Conservation (phyloP, 1,139 yeast species). For the Yamadazyma diospyri region DNA sequence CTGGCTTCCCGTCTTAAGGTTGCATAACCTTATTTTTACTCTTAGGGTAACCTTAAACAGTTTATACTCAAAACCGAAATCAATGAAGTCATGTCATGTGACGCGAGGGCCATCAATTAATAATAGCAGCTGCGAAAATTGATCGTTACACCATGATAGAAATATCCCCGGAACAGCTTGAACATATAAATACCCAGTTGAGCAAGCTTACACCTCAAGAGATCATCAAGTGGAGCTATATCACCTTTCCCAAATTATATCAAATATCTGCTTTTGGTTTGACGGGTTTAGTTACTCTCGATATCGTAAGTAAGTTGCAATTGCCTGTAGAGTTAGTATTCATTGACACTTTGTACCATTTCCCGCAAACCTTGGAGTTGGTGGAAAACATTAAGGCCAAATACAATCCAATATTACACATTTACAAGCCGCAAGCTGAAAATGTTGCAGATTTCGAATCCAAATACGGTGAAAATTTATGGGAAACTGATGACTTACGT, state of each 20-base stretch:
- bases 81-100: no score
- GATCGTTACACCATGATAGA: no score
- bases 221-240: constrained; percentile 75
- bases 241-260: constrained; percentile 74
- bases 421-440: constrained; percentile 56
- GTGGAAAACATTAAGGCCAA: constrained; percentile 53
- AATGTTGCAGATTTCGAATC: constrained; percentile 65
- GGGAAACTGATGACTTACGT: constrained; percentile 78
- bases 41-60: no score
- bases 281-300: constrained; percentile 85
- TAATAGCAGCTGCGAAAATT: no score
- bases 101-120: no score
- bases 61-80: no score
- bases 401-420: constrained; percentile 55
- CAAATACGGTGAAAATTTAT: constrained; percentile 62
- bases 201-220: constrained; percentile 61
- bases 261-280: constrained; percentile 97
- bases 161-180: constrained; percentile 39
- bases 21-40: no score
- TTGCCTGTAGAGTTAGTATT: constrained; percentile 74
- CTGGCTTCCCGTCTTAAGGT: no score
- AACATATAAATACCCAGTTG: constrained; percentile 61
- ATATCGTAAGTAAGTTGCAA: constrained; percentile 64
- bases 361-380: constrained; percentile 85
- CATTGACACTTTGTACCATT: constrained; percentile 87